A percentile compares a stretch with the other conserved stretches of the same genome.
Evolutionary conservation across 2,329 filamentous ascomycete genomes (phyloP).

Genomic region (Talaromyces sp.): DNA sequence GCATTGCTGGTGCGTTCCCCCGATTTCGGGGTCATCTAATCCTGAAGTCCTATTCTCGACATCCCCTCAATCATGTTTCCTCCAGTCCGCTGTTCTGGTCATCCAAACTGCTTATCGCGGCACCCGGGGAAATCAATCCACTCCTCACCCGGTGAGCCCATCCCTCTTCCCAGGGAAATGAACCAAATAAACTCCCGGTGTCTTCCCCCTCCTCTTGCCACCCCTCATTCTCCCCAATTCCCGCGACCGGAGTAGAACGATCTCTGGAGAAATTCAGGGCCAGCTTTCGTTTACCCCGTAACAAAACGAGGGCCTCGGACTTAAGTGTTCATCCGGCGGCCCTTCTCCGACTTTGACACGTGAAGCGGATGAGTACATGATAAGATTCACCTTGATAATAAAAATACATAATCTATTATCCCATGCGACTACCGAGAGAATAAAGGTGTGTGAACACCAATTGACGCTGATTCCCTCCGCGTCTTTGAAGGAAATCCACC

Average conservation of each 20-base stretch:
- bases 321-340: slow-evolving; percentile 8
- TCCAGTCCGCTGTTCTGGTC: slow-evolving; percentile 30
- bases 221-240: not conserved
- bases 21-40: slow-evolving; percentile 33
- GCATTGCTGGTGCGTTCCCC: slow-evolving; percentile 14
- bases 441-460: too few relatives aligned
- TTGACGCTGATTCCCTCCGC: too few relatives aligned
- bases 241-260: not conserved
- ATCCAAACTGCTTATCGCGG: slow-evolving; percentile 30
- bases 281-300: not conserved
- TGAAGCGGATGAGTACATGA: slow-evolving; percentile 15
- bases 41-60: not conserved
- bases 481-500: too few relatives aligned
- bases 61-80: slow-evolving; percentile 19
- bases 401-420: slow-evolving; percentile 21
- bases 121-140: slow-evolving; percentile 12
- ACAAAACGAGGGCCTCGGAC: not conserved
- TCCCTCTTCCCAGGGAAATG: slow-evolving; percentile 5
- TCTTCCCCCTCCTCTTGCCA: not conserved
- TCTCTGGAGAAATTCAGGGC: not conserved
- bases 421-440: not conserved
- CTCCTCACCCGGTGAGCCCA: slow-evolving; percentile 9
- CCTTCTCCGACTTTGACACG: slow-evolving; percentile 11
- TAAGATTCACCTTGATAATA: slow-evolving; percentile 20
- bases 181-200: not conserved